These are phyloP conservation scores for Arbutus unedo DNA, from an alignment of 148 eudicot genomes.

Conservation along the genomic window DNA sequence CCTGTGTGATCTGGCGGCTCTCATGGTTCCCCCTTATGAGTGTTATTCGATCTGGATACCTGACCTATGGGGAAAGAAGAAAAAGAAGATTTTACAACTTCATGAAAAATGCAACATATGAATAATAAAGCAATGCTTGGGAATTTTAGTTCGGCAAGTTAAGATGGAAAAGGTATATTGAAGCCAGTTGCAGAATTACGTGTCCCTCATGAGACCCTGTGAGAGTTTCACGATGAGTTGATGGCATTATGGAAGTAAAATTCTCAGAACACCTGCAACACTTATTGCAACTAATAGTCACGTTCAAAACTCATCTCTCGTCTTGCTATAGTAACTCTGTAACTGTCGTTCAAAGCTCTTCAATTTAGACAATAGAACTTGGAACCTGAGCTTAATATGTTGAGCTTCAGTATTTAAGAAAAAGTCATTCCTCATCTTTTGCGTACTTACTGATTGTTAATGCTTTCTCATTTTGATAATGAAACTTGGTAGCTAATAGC, in stretches of 20 bases:
- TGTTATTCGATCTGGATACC: conserved; percentile 93
- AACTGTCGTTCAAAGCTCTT: background rate
- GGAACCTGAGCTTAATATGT: background rate
- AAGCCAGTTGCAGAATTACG: background rate
- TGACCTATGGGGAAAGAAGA: conserved; percentile 47
- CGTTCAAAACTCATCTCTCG: background rate
- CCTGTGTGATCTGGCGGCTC: conserved; percentile 90
- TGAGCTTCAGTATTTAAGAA: background rate
- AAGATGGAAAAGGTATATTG: background rate
- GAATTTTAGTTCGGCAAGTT: background rate
- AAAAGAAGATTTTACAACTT: background rate
- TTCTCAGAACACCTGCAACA: background rate
- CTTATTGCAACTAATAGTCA: background rate
- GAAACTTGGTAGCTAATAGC: background rate
- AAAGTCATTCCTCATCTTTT: background rate
- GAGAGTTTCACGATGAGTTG: background rate
- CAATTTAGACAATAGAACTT: background rate
- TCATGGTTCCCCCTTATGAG: conserved; percentile 95
- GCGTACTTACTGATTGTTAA: background rate
- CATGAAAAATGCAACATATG: background rate
- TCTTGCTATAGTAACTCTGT: background rate
- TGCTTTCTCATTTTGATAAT: background rate
- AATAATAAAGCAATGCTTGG: background rate
- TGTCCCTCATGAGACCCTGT: background rate
- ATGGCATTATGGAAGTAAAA: background rate